These are phyloP conservation scores for Meredithiella fracta DNA, from an alignment of 2,329 filamentous ascomycete genomes.

Conservation along the genomic window DNA sequence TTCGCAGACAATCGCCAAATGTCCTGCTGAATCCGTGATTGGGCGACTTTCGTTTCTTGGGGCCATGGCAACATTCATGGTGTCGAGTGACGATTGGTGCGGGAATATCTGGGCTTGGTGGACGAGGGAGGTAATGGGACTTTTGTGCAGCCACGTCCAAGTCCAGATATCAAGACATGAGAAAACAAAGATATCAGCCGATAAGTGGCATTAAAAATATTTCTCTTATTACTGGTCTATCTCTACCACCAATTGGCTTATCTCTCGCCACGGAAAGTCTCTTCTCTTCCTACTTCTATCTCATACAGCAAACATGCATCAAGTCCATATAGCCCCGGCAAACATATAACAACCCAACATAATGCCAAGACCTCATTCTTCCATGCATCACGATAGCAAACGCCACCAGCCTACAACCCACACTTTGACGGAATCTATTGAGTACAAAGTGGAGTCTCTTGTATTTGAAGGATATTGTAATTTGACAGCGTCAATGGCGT, in stretches of 20 bases:
- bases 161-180: background rate
- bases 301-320: background rate
- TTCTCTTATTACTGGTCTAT: no score
- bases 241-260: no score
- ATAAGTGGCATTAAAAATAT: no score
- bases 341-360: background rate
- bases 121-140: background rate
- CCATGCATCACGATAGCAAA: conserved; percentile 1
- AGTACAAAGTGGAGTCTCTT: no score
- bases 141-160: background rate
- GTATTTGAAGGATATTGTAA: no score
- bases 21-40: no score
- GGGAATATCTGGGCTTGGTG: background rate
- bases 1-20: background rate
- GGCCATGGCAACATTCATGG: background rate
- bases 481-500: conserved; percentile 1
- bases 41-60: no score
- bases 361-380: background rate
- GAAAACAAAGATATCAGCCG: background rate
- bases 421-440: no score
- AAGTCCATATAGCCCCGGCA: background rate
- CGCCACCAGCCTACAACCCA: no score
- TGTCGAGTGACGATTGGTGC: background rate
- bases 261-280: background rate
- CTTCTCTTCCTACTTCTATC: background rate